Evolutionary conservation across 176 grass and related monocot genomes (phyloP).

Genomic region (Aegilops umbellulata): DNA sequence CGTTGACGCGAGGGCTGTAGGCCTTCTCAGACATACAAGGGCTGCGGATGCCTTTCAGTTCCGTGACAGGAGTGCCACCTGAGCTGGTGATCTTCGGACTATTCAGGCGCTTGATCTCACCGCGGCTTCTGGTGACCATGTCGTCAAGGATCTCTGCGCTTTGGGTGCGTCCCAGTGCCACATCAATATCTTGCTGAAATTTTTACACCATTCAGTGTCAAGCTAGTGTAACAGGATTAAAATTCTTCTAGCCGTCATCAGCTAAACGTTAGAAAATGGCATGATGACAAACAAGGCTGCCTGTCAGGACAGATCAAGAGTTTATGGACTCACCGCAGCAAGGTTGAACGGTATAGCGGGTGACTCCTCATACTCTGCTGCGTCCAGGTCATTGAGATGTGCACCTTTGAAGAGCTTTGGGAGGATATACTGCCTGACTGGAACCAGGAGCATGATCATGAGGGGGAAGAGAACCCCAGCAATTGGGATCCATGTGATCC

Average conservation of each 20-base stretch:
- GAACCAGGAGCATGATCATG: constrained; percentile 98
- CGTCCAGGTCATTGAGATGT: constrained; percentile 86
- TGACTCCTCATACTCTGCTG: constrained; percentile 87
- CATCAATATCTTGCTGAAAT: constrained; percentile 67
- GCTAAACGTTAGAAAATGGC: not conserved
- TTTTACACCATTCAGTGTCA: not conserved
- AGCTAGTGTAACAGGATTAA: constrained; percentile 1
- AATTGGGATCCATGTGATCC: constrained; percentile 98
- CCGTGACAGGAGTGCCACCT: constrained; percentile 64
- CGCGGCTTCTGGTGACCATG: constrained; percentile 86
- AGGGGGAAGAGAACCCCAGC: constrained; percentile 97
- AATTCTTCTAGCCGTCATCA: not conserved
- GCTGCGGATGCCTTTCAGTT: constrained; percentile 63
- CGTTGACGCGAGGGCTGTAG: constrained; percentile 63
- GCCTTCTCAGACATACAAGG: constrained; percentile 79
- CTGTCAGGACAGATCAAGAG: not conserved
- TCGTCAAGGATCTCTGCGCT: constrained; percentile 77
- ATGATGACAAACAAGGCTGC: not conserved
- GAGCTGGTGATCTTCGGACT: constrained; percentile 96
- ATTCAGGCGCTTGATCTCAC: constrained; percentile 86
- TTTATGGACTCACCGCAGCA: constrained; percentile 46
- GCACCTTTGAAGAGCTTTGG: constrained; percentile 99
- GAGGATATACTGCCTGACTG: constrained; percentile 90
- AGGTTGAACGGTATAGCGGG: constrained; percentile 80
- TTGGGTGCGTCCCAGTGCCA: constrained; percentile 41